Evolutionary conservation across 2,329 filamentous ascomycete species (phyloP).

Genomic region (Sarocladium kiliense): DNA sequence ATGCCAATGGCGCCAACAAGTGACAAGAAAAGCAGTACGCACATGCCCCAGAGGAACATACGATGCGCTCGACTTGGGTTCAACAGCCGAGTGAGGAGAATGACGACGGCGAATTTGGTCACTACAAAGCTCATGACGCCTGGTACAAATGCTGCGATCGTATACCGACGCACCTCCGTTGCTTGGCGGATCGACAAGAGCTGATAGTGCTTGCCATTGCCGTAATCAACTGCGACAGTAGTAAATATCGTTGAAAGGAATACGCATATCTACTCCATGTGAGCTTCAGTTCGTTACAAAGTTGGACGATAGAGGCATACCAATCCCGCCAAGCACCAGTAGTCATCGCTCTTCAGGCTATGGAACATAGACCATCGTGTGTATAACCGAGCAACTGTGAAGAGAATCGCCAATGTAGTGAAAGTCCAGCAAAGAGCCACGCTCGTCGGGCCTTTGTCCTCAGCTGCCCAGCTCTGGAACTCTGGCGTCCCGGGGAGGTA

Average conservation of each 20-base stretch:
- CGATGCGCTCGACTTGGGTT: conserved; percentile 15
- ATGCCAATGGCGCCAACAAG: conserved; percentile 16
- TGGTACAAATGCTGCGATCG: conserved; percentile 11
- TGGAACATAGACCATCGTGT: conserved; percentile 12
- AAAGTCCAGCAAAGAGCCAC: conserved; percentile 15
- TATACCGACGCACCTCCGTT: neutral
- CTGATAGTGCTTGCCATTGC: conserved; percentile 17
- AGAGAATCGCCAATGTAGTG: conserved; percentile 13
- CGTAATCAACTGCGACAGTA: conserved; percentile 15
- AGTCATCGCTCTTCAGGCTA: conserved; percentile 15
- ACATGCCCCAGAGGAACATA: conserved; percentile 19
- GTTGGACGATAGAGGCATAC: neutral
- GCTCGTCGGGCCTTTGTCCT: conserved; percentile 16
- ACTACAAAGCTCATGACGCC: conserved; percentile 20
- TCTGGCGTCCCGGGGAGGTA: conserved; percentile 10
- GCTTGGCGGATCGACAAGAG: conserved; percentile 11
- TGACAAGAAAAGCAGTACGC: conserved; percentile 17
- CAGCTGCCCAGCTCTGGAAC: conserved; percentile 10
- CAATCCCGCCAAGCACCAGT: conserved; percentile 10
- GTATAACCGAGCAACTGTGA: conserved; percentile 13
- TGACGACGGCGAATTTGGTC: conserved; percentile 23
- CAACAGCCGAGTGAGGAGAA: conserved; percentile 15
- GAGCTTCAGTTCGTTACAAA: neutral
- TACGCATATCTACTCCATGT: conserved; percentile 11
- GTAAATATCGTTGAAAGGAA: conserved; percentile 14